phyloP scores from a whole-genome alignment of 2,329 filamentous ascomycete genomes.

The Paracoccidioides brasiliensis region DNA sequence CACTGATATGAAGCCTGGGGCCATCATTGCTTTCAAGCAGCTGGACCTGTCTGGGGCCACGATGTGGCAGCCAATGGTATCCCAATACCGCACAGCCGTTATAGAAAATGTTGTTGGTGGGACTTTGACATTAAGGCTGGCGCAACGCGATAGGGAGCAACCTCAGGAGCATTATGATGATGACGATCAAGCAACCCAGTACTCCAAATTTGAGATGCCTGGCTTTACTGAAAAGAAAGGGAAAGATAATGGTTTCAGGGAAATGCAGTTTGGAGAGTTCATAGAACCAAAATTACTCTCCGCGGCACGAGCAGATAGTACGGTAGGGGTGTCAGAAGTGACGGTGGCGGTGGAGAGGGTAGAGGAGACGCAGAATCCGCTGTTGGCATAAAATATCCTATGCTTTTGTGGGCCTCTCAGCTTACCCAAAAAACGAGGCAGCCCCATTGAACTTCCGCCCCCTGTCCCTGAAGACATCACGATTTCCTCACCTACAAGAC shows the following conservation, averaged over 20 bases:
- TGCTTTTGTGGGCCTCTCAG: constrained; percentile 7
- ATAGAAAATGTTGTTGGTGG: constrained; percentile 45
- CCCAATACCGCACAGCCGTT: constrained; percentile 51
- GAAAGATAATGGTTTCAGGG: constrained; percentile 48
- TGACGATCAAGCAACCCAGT: constrained; percentile 55
- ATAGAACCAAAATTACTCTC: constrained; percentile 54
- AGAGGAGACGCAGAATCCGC: constrained; percentile 21
- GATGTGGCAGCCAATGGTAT: constrained; percentile 35
- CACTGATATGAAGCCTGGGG: constrained; percentile 22
- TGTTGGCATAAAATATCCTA: constrained; percentile 25
- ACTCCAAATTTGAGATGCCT: constrained; percentile 65
- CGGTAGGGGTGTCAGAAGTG: constrained; percentile 18
- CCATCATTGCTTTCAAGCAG: constrained; percentile 35
- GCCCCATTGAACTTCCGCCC: constrained; percentile 3
- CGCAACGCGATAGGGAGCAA: constrained; percentile 52
- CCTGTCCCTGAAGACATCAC: constrained; percentile 3
- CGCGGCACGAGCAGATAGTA: constrained; percentile 17
- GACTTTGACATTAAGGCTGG: constrained; percentile 50
- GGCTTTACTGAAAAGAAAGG: constrained; percentile 45
- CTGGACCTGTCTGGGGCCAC: constrained; percentile 35
- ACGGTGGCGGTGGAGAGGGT: constrained; percentile 15
- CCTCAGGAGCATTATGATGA: constrained; percentile 48
- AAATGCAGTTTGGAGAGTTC: constrained; percentile 48
- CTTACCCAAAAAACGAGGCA: constrained; percentile 10
- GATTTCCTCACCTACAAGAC: constrained; percentile 24